These are phyloP conservation scores for Trichoderma erinaceum DNA, from an alignment of 495 filamentous ascomycete genomes.

Conservation along the genomic window DNA sequence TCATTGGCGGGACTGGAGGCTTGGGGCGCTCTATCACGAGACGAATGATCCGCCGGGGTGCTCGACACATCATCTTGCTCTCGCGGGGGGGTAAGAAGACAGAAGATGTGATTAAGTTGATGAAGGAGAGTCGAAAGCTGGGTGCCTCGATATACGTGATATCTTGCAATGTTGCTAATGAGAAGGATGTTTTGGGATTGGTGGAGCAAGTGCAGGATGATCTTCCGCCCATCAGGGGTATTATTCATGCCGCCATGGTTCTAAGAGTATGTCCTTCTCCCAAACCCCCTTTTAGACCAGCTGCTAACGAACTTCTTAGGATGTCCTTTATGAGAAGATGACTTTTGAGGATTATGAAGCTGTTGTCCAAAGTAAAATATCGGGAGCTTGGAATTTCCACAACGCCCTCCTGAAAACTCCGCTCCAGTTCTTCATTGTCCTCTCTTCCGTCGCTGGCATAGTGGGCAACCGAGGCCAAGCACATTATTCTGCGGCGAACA, in stretches of 20 bases:
- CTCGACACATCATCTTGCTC: slow-evolving; percentile 51
- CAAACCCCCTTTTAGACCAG: background rate
- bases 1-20: slow-evolving; percentile 60
- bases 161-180: slow-evolving; percentile 39
- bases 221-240: slow-evolving; percentile 40
- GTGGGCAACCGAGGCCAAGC: slow-evolving; percentile 44
- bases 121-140: slow-evolving; percentile 35
- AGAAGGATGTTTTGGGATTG: slow-evolving; percentile 33
- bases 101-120: slow-evolving; percentile 38
- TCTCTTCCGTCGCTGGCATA: slow-evolving; percentile 46
- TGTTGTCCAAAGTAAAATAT: slow-evolving; percentile 40
- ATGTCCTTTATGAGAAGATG: slow-evolving; percentile 49
- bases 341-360: slow-evolving; percentile 35
- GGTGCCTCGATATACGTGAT: slow-evolving; percentile 37
- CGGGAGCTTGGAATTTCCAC: slow-evolving; percentile 47
- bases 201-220: slow-evolving; percentile 30
- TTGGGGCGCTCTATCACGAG: slow-evolving; percentile 53
- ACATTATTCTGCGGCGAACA: slow-evolving; percentile 52
- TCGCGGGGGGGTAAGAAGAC: slow-evolving; percentile 46
- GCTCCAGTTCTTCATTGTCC: slow-evolving; percentile 51
- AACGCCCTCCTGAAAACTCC: slow-evolving; percentile 28
- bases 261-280: slow-evolving; percentile 37
- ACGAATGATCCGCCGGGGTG: slow-evolving; percentile 57
- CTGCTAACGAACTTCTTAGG: slow-evolving; percentile 33
- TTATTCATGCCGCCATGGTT: slow-evolving; percentile 51